Conservation (phyloP, 139 green algal genomes). For the Tetratostichococcus sp. region DNA sequence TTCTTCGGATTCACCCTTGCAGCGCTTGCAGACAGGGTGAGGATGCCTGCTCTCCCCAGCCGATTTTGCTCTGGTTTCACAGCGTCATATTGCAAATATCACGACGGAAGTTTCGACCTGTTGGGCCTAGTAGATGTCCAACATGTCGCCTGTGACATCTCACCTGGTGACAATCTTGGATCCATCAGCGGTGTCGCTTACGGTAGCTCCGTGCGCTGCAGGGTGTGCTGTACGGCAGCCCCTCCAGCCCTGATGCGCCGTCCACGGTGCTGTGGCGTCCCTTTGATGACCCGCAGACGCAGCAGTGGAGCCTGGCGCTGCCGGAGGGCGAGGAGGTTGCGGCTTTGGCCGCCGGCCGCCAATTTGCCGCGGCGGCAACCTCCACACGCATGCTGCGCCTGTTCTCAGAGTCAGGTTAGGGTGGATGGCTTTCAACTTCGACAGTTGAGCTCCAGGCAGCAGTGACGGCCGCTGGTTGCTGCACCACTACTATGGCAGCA, state of each 20-base stretch:
- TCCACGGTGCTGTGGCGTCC: slow-evolving; percentile 63
- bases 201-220: slow-evolving; percentile 7
- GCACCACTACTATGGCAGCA: too few relatives aligned
- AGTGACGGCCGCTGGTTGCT: too few relatives aligned
- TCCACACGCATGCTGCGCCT: slow-evolving; percentile 60
- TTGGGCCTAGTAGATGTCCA: too few relatives aligned
- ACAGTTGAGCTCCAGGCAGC: too few relatives aligned
- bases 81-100: too few relatives aligned
- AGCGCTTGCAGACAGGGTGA: slow-evolving; percentile 46
- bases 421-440: too few relatives aligned
- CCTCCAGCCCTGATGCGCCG: slow-evolving; percentile 13
- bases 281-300: slow-evolving; percentile 62
- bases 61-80: too few relatives aligned
- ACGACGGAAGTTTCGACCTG: too few relatives aligned
- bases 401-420: slow-evolving; percentile 52
- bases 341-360: slow-evolving; percentile 53
- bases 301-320: slow-evolving; percentile 71
- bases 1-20: slow-evolving; percentile 75
- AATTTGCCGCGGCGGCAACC: slow-evolving; percentile 65
- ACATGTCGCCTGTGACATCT: too few relatives aligned
- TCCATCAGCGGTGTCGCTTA: too few relatives aligned
- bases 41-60: background rate
- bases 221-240: slow-evolving; percentile 60
- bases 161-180: too few relatives aligned
- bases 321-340: slow-evolving; percentile 62